Evolutionary conservation across 352 stramenopile genomes (phyloP).

Genomic region (Phytophthora citrophthora): DNA sequence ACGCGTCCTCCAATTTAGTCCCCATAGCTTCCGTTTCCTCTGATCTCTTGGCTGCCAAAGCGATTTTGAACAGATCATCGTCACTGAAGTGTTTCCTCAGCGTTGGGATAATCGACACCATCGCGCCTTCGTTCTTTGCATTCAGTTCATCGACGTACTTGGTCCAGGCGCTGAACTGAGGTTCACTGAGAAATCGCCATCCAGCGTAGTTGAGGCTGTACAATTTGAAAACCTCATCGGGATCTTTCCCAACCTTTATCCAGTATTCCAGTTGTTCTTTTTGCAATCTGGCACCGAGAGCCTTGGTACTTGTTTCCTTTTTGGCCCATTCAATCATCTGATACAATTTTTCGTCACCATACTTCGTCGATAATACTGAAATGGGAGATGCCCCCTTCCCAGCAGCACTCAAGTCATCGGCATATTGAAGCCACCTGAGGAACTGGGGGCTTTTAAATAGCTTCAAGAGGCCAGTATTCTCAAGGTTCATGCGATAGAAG

Average conservation of each 20-base stretch:
- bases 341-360: too few species aligned
- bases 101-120: background rate
- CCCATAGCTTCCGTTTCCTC: background rate
- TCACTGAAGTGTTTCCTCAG: background rate
- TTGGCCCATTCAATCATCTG: background rate
- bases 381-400: background rate
- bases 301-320: background rate
- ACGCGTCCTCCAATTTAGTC: background rate
- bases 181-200: background rate
- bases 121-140: background rate
- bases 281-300: background rate
- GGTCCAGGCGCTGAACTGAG: background rate
- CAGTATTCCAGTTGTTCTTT: background rate
- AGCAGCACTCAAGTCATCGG: conserved; percentile 2
- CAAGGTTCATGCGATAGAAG: background rate
- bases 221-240: background rate
- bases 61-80: background rate
- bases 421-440: background rate
- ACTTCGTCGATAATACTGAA: background rate
- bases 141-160: background rate
- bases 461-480: too few species aligned
- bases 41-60: background rate
- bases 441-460: background rate
- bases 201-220: background rate
- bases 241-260: background rate